These are phyloP conservation scores for Brassica carinata DNA, from an alignment of 345 rosid genomes.

Conservation along the genomic window DNA sequence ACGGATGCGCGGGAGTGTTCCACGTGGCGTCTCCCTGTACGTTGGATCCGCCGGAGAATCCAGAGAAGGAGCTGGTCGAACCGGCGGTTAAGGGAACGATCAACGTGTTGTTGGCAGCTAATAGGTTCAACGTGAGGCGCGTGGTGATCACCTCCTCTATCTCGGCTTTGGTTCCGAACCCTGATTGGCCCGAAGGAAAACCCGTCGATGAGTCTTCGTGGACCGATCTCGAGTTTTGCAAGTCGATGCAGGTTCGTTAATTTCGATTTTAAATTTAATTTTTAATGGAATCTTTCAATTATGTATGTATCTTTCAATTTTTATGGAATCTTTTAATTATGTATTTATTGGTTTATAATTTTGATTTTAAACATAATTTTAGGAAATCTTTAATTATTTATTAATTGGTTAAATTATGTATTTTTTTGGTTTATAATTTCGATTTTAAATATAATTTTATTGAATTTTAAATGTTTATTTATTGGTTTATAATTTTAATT, in stretches of 20 bases:
- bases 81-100: slow-evolving; percentile 87
- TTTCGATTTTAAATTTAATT: neutral
- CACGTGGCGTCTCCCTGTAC: slow-evolving; percentile 89
- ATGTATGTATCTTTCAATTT: neutral
- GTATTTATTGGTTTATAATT: too few species aligned
- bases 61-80: slow-evolving; percentile 58
- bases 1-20: slow-evolving; percentile 79
- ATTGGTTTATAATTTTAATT: neutral
- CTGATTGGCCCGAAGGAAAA: slow-evolving; percentile 53
- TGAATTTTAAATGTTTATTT: too few species aligned
- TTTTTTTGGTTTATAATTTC: neutral
- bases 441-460: neutral
- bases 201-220: slow-evolving; percentile 74
- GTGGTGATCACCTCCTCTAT: slow-evolving; percentile 81
- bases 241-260: slow-evolving; percentile 49
- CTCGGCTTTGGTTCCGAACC: slow-evolving; percentile 77
- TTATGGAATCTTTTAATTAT: neutral
- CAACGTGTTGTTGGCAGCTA: slow-evolving; percentile 68
- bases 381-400: too few species aligned
- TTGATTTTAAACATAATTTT: too few species aligned
- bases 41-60: slow-evolving; percentile 68
- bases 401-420: too few species aligned
- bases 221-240: slow-evolving; percentile 82
- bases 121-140: slow-evolving; percentile 58
- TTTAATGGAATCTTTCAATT: neutral